Evolutionary conservation across 805 yeast species (phyloP).

Genomic region (Ogataea sp.): DNA sequence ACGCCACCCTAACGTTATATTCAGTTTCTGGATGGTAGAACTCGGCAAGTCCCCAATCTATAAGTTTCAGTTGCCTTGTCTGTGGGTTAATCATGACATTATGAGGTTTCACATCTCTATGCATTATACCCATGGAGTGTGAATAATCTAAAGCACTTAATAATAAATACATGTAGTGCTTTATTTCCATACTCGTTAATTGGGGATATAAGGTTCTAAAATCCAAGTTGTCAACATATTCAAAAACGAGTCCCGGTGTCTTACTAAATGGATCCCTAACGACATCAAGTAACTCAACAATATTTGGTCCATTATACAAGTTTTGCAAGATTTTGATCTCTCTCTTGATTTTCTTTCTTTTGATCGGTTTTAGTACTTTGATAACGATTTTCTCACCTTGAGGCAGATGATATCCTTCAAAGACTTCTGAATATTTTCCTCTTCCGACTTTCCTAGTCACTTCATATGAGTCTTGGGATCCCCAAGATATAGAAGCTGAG

Average conservation of each 20-base stretch:
- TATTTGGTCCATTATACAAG: slow-evolving; percentile 77
- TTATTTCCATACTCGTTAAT: slow-evolving; percentile 66
- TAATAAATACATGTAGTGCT: slow-evolving; percentile 75
- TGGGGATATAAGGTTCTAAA: slow-evolving; percentile 76
- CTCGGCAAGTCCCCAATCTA: slow-evolving; percentile 96
- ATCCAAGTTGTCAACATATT: slow-evolving; percentile 75
- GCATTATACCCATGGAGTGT: slow-evolving; percentile 94
- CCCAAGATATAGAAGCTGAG: slow-evolving; percentile 55
- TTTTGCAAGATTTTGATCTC: slow-evolving; percentile 85
- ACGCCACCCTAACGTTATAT: slow-evolving; percentile 89
- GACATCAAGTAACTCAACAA: slow-evolving; percentile 68
- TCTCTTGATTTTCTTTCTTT: slow-evolving; percentile 82
- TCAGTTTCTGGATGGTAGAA: slow-evolving; percentile 86
- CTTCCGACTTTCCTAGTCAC: slow-evolving; percentile 80
- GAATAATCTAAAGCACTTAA: slow-evolving; percentile 81
- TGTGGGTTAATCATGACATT: slow-evolving; percentile 91
- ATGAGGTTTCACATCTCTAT: slow-evolving; percentile 93
- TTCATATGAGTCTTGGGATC: slow-evolving; percentile 45
- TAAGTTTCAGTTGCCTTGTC: slow-evolving; percentile 60
- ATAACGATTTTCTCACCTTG: slow-evolving; percentile 66
- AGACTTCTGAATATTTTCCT: slow-evolving; percentile 94
- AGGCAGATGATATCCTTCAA: slow-evolving; percentile 68
- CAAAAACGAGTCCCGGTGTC: slow-evolving; percentile 85
- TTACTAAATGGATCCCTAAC: slow-evolving; percentile 74
- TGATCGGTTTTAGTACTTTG: slow-evolving; percentile 88